phyloP scores from a whole-genome alignment of 2,329 filamentous ascomycete species.

The Aaosphaeria pasadenensis region DNA sequence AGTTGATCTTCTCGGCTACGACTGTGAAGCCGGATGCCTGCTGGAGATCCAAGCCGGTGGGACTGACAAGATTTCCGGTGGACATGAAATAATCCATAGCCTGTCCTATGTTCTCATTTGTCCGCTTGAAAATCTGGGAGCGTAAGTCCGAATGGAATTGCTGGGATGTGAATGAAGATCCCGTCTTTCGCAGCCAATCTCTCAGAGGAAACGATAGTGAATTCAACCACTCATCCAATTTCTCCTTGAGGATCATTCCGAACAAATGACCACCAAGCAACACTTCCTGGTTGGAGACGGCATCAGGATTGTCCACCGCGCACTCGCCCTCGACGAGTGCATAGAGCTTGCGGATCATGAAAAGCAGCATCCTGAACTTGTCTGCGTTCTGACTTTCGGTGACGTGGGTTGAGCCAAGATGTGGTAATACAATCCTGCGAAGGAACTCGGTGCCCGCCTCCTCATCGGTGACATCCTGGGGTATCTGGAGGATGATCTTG shows the following conservation, averaged over 20 bases:
- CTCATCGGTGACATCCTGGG: slow-evolving; percentile 80
- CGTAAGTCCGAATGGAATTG: slow-evolving; percentile 78
- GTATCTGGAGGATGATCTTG: slow-evolving; percentile 78
- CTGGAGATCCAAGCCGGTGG: slow-evolving; percentile 89
- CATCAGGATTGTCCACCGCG: slow-evolving; percentile 91
- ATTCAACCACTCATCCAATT: slow-evolving; percentile 84
- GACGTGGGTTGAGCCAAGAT: slow-evolving; percentile 82
- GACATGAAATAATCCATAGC: slow-evolving; percentile 93
- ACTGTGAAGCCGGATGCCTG: slow-evolving; percentile 94
- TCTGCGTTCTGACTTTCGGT: slow-evolving; percentile 81
- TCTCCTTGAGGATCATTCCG: slow-evolving; percentile 92
- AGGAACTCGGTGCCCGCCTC: slow-evolving; percentile 91
- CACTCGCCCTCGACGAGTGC: slow-evolving; percentile 90
- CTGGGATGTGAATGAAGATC: slow-evolving; percentile 65
- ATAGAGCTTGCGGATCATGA: slow-evolving; percentile 97
- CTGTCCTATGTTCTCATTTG: slow-evolving; percentile 85
- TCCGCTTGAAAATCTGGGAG: slow-evolving; percentile 71
- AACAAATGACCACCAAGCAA: slow-evolving; percentile 91
- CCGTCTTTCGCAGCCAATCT: slow-evolving; percentile 55
- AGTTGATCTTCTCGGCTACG: slow-evolving; percentile 98
- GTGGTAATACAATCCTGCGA: slow-evolving; percentile 83
- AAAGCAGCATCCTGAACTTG: slow-evolving; percentile 90
- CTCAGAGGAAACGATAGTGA: slow-evolving; percentile 54
- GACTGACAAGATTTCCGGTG: slow-evolving; percentile 88
- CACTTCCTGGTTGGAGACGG: slow-evolving; percentile 93